Percentiles rank a stretch among this genome's conserved stretches.
Conservation (phyloP, 164 flowering plant genomes). For the Nymphaea colorata region DNA sequence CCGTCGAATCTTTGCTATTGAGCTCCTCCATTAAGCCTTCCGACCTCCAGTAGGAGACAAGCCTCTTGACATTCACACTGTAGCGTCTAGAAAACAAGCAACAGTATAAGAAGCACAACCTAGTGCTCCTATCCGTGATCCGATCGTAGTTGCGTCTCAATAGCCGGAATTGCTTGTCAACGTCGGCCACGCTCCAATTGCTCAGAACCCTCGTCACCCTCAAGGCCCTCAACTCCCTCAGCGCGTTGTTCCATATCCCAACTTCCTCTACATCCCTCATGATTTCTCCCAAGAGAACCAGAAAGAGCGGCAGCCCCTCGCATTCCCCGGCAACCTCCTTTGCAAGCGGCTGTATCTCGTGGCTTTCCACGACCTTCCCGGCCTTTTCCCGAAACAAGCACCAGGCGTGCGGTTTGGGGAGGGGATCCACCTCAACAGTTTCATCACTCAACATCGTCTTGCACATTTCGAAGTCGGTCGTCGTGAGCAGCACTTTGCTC, state of each 20-base stretch:
- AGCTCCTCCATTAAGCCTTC: too few relatives aligned
- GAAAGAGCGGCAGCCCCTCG: not conserved
- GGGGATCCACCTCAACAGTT: not conserved
- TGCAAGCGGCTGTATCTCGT: not conserved
- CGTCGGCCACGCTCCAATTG: not conserved
- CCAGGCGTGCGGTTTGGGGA: not conserved
- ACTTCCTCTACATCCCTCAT: not conserved
- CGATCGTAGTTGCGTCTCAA: conserved; percentile 1
- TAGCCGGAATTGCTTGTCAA: not conserved
- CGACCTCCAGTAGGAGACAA: too few relatives aligned
- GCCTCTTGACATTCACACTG: too few relatives aligned
- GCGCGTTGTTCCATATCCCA: not conserved
- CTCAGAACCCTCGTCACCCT: conserved; percentile 1
- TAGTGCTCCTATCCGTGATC: not conserved
- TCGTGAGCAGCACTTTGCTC: conserved; percentile 15
- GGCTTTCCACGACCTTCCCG: not conserved
- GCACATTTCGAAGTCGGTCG: conserved; percentile 14
- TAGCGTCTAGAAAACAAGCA: not conserved
- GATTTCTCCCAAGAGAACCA: not conserved
- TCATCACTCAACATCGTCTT: conserved; percentile 14
- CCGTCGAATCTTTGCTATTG: not conserved
- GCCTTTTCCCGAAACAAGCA: not conserved
- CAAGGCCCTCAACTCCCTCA: not conserved
- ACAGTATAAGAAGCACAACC: not conserved
- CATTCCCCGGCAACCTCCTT: not conserved